These are phyloP conservation scores for Tolypocladium cylindrosporum DNA, from an alignment of 2,329 filamentous ascomycete genomes.

Conservation along the genomic window DNA sequence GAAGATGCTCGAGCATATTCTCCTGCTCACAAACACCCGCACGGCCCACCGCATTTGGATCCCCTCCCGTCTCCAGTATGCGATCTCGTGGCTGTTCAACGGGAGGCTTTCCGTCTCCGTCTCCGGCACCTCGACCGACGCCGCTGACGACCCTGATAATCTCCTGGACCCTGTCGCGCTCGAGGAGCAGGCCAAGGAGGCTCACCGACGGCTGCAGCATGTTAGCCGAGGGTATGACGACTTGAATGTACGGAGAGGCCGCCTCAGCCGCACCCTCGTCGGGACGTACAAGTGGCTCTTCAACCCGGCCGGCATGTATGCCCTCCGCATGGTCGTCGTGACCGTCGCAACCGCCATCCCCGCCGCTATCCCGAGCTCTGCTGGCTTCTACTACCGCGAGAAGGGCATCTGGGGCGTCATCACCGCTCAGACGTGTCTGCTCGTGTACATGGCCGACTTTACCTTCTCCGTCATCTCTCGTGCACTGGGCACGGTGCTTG, in stretches of 20 bases:
- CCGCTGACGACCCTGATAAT: conserved; percentile 9
- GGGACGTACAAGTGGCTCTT: conserved; percentile 29
- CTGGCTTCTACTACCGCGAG: conserved; percentile 40
- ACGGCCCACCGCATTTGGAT: conserved; percentile 29
- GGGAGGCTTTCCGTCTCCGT: conserved; percentile 9
- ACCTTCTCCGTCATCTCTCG: conserved; percentile 32
- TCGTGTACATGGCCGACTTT: conserved; percentile 41
- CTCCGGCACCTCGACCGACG: conserved; percentile 7
- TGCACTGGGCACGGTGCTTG: conserved; percentile 31
- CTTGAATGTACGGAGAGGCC: conserved; percentile 6
- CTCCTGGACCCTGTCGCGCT: conserved; percentile 14
- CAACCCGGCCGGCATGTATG: conserved; percentile 33
- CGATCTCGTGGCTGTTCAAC: conserved; percentile 25
- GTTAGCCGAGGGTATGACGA: conserved; percentile 18
- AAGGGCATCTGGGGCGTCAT: conserved; percentile 43
- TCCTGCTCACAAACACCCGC: conserved; percentile 23
- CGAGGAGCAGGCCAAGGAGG: conserved; percentile 21
- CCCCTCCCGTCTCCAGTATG: conserved; percentile 27
- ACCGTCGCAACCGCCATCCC: conserved; percentile 34
- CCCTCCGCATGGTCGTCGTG: conserved; percentile 35
- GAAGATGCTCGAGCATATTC: conserved; percentile 24
- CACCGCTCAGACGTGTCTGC: conserved; percentile 36
- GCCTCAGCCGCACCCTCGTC: conserved; percentile 14
- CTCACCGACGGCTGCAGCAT: conserved; percentile 22
- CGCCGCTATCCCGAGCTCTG: conserved; percentile 26